These are phyloP conservation scores for Annulohypoxylon maeteangense DNA, from an alignment of 495 filamentous ascomycete species.

Conservation along the genomic window DNA sequence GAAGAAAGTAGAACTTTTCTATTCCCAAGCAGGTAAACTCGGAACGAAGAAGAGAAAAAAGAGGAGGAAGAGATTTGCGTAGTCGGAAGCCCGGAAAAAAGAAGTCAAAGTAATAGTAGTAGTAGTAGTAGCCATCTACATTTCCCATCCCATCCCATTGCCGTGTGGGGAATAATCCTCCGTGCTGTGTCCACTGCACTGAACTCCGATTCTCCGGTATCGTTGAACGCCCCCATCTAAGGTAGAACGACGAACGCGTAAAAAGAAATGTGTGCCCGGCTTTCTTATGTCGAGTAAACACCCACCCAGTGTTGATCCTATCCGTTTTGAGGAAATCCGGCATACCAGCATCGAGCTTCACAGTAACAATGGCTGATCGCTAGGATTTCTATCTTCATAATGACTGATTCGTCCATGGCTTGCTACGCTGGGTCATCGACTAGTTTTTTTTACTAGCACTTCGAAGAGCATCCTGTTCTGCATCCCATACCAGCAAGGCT, in stretches of 20 bases:
- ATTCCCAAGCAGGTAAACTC: not conserved
- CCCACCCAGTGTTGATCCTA: not conserved
- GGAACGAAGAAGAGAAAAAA: not conserved
- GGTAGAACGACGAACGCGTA: not conserved
- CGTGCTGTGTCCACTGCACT: slow-evolving; percentile 20
- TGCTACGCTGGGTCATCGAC: no score
- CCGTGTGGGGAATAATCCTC: slow-evolving; percentile 8
- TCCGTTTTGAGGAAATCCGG: not conserved
- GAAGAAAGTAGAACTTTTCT: slow-evolving; percentile 15
- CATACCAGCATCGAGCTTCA: not conserved
- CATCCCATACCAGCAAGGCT: not conserved
- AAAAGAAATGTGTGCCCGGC: not conserved
- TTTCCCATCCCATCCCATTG: slow-evolving; percentile 7
- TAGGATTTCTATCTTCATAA: no score
- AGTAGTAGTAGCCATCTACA: slow-evolving; percentile 10
- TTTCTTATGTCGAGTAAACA: not conserved
- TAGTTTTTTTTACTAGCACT: no score
- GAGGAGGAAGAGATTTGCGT: not conserved
- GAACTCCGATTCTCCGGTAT: slow-evolving; percentile 20
- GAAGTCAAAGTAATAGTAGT: not conserved
- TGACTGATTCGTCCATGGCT: no score
- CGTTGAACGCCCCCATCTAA: slow-evolving; percentile 7
- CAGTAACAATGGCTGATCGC: no score
- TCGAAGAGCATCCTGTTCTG: not conserved
- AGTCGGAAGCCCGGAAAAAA: not conserved